These are phyloP conservation scores for Luvunga scandens DNA, from an alignment of 345 rosid species.

Conservation along the genomic window DNA sequence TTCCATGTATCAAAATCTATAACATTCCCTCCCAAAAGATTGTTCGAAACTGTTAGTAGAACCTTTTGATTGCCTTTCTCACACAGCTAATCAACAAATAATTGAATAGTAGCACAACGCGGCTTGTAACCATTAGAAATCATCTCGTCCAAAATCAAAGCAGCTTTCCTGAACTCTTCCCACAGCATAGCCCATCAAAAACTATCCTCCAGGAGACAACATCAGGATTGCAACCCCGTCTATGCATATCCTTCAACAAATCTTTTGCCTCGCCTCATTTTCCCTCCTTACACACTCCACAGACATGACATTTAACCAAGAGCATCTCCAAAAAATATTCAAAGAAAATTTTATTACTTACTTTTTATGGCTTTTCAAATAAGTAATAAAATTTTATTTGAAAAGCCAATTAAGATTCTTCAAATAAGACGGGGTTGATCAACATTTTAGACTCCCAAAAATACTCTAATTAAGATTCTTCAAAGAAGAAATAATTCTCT, in stretches of 20 bases:
- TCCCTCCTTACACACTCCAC: conserved; percentile 50
- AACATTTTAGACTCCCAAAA: too few species aligned
- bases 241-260: conserved; percentile 79
- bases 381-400: too few species aligned
- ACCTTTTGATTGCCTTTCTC: conserved; percentile 34
- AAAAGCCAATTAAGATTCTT: too few species aligned
- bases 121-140: conserved; percentile 66
- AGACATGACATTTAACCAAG: conserved; percentile 61
- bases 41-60: conserved; percentile 36
- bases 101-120: conserved; percentile 28
- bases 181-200: conserved; percentile 59
- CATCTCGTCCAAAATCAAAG: conserved; percentile 71
- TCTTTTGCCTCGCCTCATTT: conserved; percentile 59
- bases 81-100: conserved; percentile 43
- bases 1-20: conserved; percentile 42
- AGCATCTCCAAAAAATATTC: too few species aligned
- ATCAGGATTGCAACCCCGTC: conserved; percentile 69
- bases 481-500: too few species aligned
- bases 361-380: too few species aligned
- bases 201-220: conserved; percentile 66
- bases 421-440: too few species aligned
- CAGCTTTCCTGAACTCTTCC: conserved; percentile 50
- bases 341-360: too few species aligned
- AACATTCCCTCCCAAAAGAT: conserved; percentile 39
- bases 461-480: too few species aligned